phyloP scores from a whole-genome alignment of 257 asterid genomes.

The Echium plantagineum region DNA sequence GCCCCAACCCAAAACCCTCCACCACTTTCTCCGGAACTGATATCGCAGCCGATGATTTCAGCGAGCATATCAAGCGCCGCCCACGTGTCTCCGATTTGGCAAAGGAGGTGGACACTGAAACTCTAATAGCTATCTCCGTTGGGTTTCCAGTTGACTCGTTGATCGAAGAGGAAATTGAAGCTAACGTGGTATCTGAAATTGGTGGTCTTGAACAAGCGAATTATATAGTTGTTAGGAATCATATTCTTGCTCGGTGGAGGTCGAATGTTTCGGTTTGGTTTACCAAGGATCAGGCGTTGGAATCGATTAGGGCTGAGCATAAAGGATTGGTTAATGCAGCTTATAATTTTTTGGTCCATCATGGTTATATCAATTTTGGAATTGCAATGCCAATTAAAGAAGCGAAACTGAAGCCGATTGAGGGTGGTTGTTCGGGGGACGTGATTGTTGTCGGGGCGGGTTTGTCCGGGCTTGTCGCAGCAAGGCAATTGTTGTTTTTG shows the following conservation, averaged over 20 bases:
- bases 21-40: constrained; percentile 13
- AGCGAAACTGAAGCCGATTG: constrained; percentile 32
- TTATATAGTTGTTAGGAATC: constrained; percentile 87
- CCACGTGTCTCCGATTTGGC: constrained; percentile 60
- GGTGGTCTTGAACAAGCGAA: constrained; percentile 85
- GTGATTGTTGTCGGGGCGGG: constrained; percentile 88
- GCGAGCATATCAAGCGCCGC: constrained; percentile 29
- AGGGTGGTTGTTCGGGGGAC: constrained; percentile 31
- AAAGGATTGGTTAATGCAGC: constrained; percentile 74
- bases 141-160: constrained; percentile 92
- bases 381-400: constrained; percentile 70
- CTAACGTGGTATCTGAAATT: constrained; percentile 71
- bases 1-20: constrained; percentile 63
- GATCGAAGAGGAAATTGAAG: constrained; percentile 94
- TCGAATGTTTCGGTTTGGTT: constrained; percentile 75
- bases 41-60: background rate
- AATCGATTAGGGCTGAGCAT: constrained; percentile 89
- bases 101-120: constrained; percentile 82
- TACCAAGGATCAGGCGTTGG: constrained; percentile 84
- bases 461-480: constrained; percentile 81
- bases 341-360: constrained; percentile 57
- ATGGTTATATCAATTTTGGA: constrained; percentile 88
- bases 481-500: constrained; percentile 70
- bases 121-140: constrained; percentile 85
- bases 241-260: constrained; percentile 85